Conservation (phyloP, 2,329 filamentous ascomycete species). For the Cladosporium sp. region DNA sequence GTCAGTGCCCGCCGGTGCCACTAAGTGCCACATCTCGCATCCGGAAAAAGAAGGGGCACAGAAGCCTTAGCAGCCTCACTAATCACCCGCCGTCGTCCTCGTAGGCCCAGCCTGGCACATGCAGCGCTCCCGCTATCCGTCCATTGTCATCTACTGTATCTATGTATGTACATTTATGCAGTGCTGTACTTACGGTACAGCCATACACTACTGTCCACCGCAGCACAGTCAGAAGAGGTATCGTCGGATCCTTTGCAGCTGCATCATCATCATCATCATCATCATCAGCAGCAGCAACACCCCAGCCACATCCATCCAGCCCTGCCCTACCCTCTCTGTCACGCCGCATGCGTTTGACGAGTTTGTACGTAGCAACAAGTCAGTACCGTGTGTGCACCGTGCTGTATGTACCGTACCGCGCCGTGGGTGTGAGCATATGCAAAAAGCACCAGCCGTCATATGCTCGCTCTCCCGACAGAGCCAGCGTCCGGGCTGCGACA, state of each 20-base stretch:
- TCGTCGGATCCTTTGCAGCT: neutral
- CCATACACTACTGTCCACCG: neutral
- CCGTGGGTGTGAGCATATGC: conserved; percentile 15
- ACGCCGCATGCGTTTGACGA: conserved; percentile 9
- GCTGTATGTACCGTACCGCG: conserved; percentile 14
- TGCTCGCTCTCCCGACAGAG: conserved; percentile 7
- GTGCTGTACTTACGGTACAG: neutral
- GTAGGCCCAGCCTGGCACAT: neutral
- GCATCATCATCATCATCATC: neutral
- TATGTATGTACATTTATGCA: neutral
- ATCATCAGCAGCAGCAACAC: neutral
- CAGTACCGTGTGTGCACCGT: conserved; percentile 4
- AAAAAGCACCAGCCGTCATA: conserved; percentile 16
- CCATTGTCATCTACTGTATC: neutral
- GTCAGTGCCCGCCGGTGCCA: neutral
- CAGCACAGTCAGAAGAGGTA: neutral
- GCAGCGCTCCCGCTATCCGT: neutral
- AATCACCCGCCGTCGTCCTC: neutral
- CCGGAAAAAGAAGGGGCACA: neutral
- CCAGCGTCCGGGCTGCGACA: conserved; percentile 17
- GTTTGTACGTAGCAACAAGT: neutral
- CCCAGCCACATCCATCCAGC: neutral
- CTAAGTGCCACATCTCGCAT: conserved; percentile 10
- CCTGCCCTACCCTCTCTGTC: neutral
- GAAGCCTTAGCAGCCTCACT: neutral